Percentiles rank a stretch among this genome's conserved stretches.
Conservation (phyloP, 106 monocot species). For the Dendrobium officinale region DNA sequence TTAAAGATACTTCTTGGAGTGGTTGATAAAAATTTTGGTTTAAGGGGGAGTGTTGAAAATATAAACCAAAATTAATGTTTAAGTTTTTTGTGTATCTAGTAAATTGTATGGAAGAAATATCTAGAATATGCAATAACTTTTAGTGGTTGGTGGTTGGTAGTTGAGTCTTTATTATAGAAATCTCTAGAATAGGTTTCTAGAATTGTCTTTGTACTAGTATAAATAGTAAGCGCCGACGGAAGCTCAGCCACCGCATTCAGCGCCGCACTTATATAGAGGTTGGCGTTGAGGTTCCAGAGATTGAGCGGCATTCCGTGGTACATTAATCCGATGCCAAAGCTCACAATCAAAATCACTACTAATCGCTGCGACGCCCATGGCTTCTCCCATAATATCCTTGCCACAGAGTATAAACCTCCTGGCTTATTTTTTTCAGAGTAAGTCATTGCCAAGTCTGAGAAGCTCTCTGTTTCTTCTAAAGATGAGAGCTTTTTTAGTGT, state of each 20-base stretch:
- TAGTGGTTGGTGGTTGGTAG: too few species aligned
- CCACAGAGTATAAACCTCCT: slow-evolving; percentile 9
- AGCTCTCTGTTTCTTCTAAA: neutral
- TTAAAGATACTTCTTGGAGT: too few species aligned
- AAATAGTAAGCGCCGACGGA: slow-evolving; percentile 38
- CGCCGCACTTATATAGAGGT: slow-evolving; percentile 55
- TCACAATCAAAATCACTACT: slow-evolving; percentile 35
- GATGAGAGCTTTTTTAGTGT: neutral
- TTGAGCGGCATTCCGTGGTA: slow-evolving; percentile 32
- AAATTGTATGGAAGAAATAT: too few species aligned
- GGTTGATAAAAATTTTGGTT: too few species aligned
- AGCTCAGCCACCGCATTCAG: slow-evolving; percentile 70
- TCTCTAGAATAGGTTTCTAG: neutral
- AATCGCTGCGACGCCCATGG: slow-evolving; percentile 27
- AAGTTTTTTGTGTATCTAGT: too few species aligned
- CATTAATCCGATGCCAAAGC: slow-evolving; percentile 63
- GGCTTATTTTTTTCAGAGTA: neutral
- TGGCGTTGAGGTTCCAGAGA: slow-evolving; percentile 22
- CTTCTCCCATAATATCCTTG: neutral
- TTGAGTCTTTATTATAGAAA: too few species aligned
- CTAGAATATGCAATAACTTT: too few species aligned
- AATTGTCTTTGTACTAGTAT: neutral
- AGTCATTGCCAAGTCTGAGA: neutral
- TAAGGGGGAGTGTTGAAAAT: too few species aligned
- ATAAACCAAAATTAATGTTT: too few species aligned